Evolutionary conservation across 371 early-diverging fungal genomes (phyloP), one percentile per base, ranked within the genome.

Genomic region (Mortierella sp.): DNA sequence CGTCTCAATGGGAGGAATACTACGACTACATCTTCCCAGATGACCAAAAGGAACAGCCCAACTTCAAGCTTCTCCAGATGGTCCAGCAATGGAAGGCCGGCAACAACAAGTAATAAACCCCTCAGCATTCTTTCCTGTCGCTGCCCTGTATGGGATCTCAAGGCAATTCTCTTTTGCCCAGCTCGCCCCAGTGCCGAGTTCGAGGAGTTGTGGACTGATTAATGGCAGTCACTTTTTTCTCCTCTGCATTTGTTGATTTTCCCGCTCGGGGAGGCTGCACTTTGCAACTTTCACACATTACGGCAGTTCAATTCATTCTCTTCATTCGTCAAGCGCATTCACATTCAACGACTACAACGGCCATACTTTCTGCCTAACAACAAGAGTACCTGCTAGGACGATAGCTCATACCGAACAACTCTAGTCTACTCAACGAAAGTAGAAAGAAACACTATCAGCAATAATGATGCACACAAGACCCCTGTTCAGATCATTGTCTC

Each of bases 1-100:
- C 93, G 65, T 89, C 92, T 44, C 90, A 94, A 44, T 93, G 95
- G 95, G 99, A 99, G 87, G 99, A 99, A 91, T 99, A 97, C 94
- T 96, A 94, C 90, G 99, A 99, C 76, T 99, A 98, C 90, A 94
- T 98, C 77, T 99, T 98, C 91, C 99, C 99, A 27, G 99, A 98
- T 80, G 99, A 99, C 72, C 93, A 96, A 78, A 92, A 90, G 11
- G 95, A 97, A 74, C 93, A 92, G 73, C 94, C 97, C 18, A 95
- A 94, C 79, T 92, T 97, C 84, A 98, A 97, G 88, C 88, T 99
- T 76, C 91, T 99, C 84, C 95, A 93, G 76, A 93, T 96, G 91
- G 98, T 98, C 7, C 97, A 97, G 74, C 91, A 94, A 82, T 99
- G 99, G 99, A 95, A 97, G 82, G 86, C 83, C 83, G 87, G 88